Percentiles rank a stretch among this genome's conserved stretches.
These are phyloP conservation scores for Trichosporon asahii DNA, from an alignment of 1,284 basidiomycete species.

Conservation along the genomic window DNA sequence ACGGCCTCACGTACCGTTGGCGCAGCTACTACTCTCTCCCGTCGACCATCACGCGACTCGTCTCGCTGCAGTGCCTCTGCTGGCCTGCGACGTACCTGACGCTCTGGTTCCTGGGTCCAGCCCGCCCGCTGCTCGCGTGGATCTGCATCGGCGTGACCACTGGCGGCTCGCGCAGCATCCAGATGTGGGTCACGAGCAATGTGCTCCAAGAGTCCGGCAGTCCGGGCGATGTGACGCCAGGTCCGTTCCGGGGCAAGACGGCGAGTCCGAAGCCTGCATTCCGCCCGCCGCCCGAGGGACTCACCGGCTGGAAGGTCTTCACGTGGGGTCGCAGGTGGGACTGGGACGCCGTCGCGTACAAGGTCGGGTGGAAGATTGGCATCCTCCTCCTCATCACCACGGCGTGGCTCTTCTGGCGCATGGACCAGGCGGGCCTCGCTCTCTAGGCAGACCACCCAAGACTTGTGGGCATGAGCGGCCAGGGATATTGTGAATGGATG, in stretches of 20 bases:
- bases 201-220: slow-evolving; percentile 26
- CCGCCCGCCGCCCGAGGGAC: slow-evolving; percentile 24
- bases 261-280: background rate
- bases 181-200: slow-evolving; percentile 54
- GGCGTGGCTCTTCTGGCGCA: slow-evolving; percentile 48
- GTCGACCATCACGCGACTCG: slow-evolving; percentile 50
- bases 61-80: slow-evolving; percentile 54
- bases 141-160: slow-evolving; percentile 53
- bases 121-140: slow-evolving; percentile 50
- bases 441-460: background rate
- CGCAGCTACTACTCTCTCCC: slow-evolving; percentile 51
- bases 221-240: slow-evolving; percentile 16
- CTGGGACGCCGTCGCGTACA: slow-evolving; percentile 46
- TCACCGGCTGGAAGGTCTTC: slow-evolving; percentile 36
- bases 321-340: slow-evolving; percentile 47
- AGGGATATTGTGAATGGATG: too few relatives aligned
- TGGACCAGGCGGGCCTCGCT: slow-evolving; percentile 25
- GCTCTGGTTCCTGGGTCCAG: slow-evolving; percentile 44
- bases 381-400: slow-evolving; percentile 42
- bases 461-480: too few relatives aligned
- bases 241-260: slow-evolving; percentile 1
- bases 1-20: slow-evolving; percentile 53
- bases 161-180: slow-evolving; percentile 45
- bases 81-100: slow-evolving; percentile 53
- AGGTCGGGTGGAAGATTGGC: slow-evolving; percentile 49